Base-by-base conservation (phyloP, 1,284 basidiomycete species). In the Pisolithus thermaeus region DNA sequence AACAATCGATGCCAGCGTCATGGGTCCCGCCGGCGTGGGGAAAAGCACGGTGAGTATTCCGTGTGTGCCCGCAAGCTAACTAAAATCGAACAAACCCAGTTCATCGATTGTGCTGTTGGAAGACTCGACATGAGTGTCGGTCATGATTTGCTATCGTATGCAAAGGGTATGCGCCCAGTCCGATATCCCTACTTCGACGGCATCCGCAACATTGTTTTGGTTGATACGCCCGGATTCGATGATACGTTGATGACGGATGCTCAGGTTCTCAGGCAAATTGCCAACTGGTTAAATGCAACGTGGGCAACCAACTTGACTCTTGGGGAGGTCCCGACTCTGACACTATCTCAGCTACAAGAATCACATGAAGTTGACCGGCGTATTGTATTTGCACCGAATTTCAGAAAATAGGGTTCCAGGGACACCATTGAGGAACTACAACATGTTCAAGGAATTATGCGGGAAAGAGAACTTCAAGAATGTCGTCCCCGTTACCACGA, bases 171-270 rank as follows among this genome's bases (percentile, higher is more conserved):
- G 6, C 28, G 28, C 28, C 28, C 28, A 8, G 28, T 30, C 9
- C 28, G 28, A 30, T 30, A 30, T 30, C 28, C 28, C 9, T 7
- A 30, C 9, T 30, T 8, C 6, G 25, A 27, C 27, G 36, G 35
- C 23, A 22, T 25, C 32, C 28, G 28, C 28, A 9, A n/a, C 14
- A 38, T 51, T 8, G 25, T 25, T 20, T 35, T 51, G 2, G 32
- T 51, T 18, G 50, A 51, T 28, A 51, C 45, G 7, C 50, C 50
- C 16, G 50, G 50, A 3, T 51, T 51, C 28, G 45, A 51, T 41
- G 50, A 51, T 46, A 49, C 41, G 18, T 30, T 9, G 7, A 56
- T 50, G 43, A 56, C 50, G 14, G 60, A 62, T 32, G 42, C 54
- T 8, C 28, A 30, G 4, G 9, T 30, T 30, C 28, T 30, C 9